These are phyloP conservation scores for Jacaranda copaia DNA, from an alignment of 257 asterid genomes.

Conservation along the genomic window DNA sequence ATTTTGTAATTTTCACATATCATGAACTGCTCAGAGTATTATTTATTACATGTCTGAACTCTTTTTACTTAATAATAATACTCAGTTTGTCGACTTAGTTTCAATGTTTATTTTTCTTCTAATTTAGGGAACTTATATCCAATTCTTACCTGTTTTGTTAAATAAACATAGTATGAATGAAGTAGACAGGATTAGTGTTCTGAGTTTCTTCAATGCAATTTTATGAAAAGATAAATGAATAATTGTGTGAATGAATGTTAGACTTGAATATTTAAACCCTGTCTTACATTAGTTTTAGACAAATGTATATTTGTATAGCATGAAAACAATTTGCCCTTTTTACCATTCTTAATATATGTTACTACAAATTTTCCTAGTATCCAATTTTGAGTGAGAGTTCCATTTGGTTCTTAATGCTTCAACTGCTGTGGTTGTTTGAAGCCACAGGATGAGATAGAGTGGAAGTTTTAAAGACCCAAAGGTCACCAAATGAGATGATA, in stretches of 20 bases:
- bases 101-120: background rate
- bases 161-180: background rate
- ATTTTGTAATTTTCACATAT: background rate
- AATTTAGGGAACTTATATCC: background rate
- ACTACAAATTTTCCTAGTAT: background rate
- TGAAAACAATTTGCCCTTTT: background rate
- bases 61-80: background rate
- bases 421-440: no score
- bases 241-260: background rate
- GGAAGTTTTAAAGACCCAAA: no score
- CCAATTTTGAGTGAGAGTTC: background rate
- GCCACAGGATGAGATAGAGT: no score
- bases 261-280: conserved; percentile 10
- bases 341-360: background rate
- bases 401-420: background rate
- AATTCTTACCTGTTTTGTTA: background rate
- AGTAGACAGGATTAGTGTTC: background rate
- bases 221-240: background rate
- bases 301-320: background rate
- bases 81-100: background rate
- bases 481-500: no score
- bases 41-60: background rate
- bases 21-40: background rate
- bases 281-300: background rate
- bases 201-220: background rate